Evolutionary conservation across 129 eudicot species (phyloP), one percentile per base, ranked within the genome.

Genomic region (Centaurea solstitialis): DNA sequence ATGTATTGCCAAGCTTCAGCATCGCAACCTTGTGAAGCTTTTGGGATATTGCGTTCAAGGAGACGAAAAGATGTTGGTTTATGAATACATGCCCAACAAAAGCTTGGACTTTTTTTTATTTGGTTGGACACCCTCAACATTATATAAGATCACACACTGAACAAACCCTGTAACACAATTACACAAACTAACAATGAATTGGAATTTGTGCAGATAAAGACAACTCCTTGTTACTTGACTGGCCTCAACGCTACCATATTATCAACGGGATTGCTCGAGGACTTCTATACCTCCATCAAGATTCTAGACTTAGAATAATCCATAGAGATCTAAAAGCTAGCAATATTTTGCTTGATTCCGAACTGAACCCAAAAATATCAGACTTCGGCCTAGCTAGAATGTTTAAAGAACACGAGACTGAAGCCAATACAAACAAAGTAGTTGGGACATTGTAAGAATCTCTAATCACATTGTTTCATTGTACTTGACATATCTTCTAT

Each of bases 381-480:
- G 90, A 87, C 78, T 83, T 87, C 68, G 87, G 87, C 68, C 38
- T 83, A 68, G 90, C 87, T 5, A 80, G 87, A 83, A 83, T 41
- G 73, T 80, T 87, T 72, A 75, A 69, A 67, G 87, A 81, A 33
- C 76, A 57, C 39, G 74, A 76, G 41, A 76, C 50, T 2, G 85
- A 79, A 67, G 85, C 66, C 18, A 87, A 85, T 24, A 83, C 66
- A 40, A 70, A 83, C 59, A 80, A 62, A 83, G 85, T 87, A 6
- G 77, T 83, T 12, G 90, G 90, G 9, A 87, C 87, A 70, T 61
- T 79, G 85, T 87, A 87, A 83, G 87, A 21, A 45, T 26, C 64
- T 35, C 7, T 13, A 17, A 2, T 23, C 74, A 76, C 61, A 35
- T 9, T n/a, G 38, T 35, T 33, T 68, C 70, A 3, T 15, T 59